Conservation (phyloP, 805 yeast genomes). For the Kockiozyma suomiensis region DNA sequence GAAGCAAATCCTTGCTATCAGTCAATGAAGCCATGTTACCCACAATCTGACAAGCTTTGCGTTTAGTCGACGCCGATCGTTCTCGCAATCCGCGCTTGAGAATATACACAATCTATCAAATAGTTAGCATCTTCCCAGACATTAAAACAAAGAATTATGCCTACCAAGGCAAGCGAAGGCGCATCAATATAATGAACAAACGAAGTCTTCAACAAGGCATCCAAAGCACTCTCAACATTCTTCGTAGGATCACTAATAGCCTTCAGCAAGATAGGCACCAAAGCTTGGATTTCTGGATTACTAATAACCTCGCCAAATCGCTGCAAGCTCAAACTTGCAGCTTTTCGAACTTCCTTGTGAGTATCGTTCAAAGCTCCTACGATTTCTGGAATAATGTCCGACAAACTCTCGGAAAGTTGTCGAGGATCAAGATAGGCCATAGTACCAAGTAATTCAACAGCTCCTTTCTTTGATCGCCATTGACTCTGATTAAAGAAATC, state of each 20-base stretch:
- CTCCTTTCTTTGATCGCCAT: slow-evolving; percentile 96
- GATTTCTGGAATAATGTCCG: slow-evolving; percentile 92
- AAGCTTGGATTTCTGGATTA: slow-evolving; percentile 92
- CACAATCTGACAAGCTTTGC: slow-evolving; percentile 95
- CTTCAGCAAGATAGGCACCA: slow-evolving; percentile 81
- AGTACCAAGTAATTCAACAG: slow-evolving; percentile 92
- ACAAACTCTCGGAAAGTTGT: slow-evolving; percentile 84
- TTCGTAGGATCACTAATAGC: slow-evolving; percentile 97
- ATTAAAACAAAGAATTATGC: not conserved
- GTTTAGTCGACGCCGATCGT: slow-evolving; percentile 88
- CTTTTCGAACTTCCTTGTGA: slow-evolving; percentile 94
- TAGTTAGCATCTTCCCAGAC: not conserved
- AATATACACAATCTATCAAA: slow-evolving; percentile 63
- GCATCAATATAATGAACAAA: slow-evolving; percentile 98
- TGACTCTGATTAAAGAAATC: slow-evolving; percentile 82
- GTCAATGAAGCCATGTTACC: slow-evolving; percentile 98
- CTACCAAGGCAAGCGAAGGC: slow-evolving; percentile 89
- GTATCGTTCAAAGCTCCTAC: slow-evolving; percentile 93
- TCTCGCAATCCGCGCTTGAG: slow-evolving; percentile 94
- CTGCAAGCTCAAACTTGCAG: slow-evolving; percentile 86
- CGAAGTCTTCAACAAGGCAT: slow-evolving; percentile 82
- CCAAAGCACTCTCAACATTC: slow-evolving; percentile 83
- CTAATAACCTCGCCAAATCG: slow-evolving; percentile 95
- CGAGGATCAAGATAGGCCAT: slow-evolving; percentile 98
- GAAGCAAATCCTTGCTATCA: slow-evolving; percentile 80